These are phyloP conservation scores for Fomitopsis pinicola DNA, from an alignment of 1,284 basidiomycete genomes.

Conservation along the genomic window DNA sequence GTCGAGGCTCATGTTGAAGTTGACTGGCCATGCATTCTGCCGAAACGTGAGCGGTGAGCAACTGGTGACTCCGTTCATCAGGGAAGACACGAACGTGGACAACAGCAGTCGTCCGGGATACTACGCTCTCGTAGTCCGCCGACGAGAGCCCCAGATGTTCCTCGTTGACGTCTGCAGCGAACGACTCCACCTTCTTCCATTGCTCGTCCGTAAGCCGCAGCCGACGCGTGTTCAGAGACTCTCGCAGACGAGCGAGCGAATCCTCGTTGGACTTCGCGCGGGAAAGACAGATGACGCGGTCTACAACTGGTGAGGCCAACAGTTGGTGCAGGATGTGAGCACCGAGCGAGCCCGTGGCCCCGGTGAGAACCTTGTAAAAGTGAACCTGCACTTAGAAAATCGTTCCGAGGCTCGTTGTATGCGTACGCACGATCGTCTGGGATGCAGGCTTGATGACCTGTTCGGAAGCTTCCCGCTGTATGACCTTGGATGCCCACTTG, in stretches of 20 bases:
- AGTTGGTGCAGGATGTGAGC: slow-evolving; percentile 52
- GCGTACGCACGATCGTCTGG: neutral
- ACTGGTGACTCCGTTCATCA: neutral
- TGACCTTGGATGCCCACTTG: slow-evolving; percentile 28
- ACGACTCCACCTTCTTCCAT: slow-evolving; percentile 32
- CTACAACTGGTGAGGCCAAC: slow-evolving; percentile 30
- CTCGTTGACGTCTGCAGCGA: slow-evolving; percentile 39
- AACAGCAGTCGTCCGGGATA: slow-evolving; percentile 35
- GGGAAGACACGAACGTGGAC: slow-evolving; percentile 39
- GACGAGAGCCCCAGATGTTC: slow-evolving; percentile 37
- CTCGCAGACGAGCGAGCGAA: slow-evolving; percentile 31
- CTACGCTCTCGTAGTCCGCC: slow-evolving; percentile 34
- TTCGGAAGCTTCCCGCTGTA: neutral
- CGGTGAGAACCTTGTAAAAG: slow-evolving; percentile 40
- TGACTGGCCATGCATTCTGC: slow-evolving; percentile 46
- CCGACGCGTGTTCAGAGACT: slow-evolving; percentile 26
- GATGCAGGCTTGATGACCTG: neutral
- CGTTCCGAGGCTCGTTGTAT: neutral
- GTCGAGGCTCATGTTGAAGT: slow-evolving; percentile 40
- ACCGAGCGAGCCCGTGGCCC: slow-evolving; percentile 59
- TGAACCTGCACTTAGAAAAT: neutral
- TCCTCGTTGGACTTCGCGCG: slow-evolving; percentile 39
- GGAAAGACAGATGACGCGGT: slow-evolving; percentile 48
- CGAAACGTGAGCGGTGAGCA: neutral
- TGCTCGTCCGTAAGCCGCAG: slow-evolving; percentile 13